phyloP scores from a whole-genome alignment of 176 grass and related monocot genomes.

The Chloris gayana region DNA sequence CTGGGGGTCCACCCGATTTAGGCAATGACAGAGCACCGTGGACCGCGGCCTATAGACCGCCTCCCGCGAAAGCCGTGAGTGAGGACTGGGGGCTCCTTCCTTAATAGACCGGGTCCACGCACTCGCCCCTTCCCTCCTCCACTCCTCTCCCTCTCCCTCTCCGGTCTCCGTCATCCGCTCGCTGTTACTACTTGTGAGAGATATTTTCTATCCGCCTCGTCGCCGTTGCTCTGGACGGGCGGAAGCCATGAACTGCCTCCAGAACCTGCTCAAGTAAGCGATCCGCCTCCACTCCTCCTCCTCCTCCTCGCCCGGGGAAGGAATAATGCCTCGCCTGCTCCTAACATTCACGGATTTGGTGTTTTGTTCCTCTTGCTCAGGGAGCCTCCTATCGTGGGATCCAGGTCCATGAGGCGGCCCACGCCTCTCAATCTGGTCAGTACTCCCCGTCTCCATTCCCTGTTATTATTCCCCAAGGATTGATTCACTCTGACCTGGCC shows the following conservation, averaged over 20 bases:
- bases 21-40: constrained; percentile 2
- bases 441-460: neutral
- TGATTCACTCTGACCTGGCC: neutral
- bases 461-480: neutral
- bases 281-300: neutral
- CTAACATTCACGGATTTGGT: neutral
- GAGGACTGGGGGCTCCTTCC: no score
- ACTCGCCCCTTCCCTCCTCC: no score
- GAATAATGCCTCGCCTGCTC: neutral
- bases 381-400: constrained; percentile 58
- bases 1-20: constrained; percentile 35
- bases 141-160: neutral
- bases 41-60: constrained; percentile 33
- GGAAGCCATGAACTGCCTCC: constrained; percentile 68
- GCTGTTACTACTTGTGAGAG: neutral
- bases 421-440: constrained; percentile 60
- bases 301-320: no score
- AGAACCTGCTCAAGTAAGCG: constrained; percentile 58
- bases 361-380: constrained; percentile 11
- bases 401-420: constrained; percentile 60
- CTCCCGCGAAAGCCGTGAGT: neutral
- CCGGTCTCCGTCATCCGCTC: neutral
- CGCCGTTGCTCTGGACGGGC: neutral
- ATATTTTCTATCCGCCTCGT: constrained; percentile 16
- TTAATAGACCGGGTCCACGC: constrained; percentile 40